Conservation (phyloP, 169 alveolate species). For the Sarcocystis neurona region DNA sequence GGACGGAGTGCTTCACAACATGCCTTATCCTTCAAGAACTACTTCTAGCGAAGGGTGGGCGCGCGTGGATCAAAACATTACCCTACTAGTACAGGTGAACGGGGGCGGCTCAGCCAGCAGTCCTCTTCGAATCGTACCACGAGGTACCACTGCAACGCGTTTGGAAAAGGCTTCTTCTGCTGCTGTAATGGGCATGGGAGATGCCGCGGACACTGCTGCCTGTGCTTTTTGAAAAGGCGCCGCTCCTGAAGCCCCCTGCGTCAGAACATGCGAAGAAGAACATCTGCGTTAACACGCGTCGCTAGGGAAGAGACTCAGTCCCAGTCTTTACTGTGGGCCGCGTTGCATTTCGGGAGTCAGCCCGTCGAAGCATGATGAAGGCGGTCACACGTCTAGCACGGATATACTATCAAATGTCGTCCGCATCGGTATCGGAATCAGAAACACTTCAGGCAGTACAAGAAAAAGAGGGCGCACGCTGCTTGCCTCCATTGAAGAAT, state of each 20-base stretch:
- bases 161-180: constrained; percentile 9
- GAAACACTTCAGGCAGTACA: too few species aligned
- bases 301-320: background rate
- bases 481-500: background rate
- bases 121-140: background rate
- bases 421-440: too few species aligned
- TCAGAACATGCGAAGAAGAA: background rate
- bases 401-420: too few species aligned
- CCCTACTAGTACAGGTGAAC: background rate
- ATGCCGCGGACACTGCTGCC: background rate
- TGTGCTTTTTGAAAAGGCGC: background rate
- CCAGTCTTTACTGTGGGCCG: too few species aligned
- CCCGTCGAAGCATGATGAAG: too few species aligned
- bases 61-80: too few species aligned
- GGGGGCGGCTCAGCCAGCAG: constrained; percentile 27
- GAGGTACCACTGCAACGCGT: background rate
- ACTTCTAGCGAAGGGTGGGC: too few species aligned
- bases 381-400: too few species aligned
- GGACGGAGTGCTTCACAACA: too few species aligned
- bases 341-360: too few species aligned
- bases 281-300: background rate
- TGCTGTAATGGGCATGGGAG: background rate
- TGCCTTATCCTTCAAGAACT: too few species aligned
- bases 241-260: background rate
- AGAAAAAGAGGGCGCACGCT: background rate